Conservation (phyloP, 1,284 basidiomycete genomes). For the Entoloma clypeatum region DNA sequence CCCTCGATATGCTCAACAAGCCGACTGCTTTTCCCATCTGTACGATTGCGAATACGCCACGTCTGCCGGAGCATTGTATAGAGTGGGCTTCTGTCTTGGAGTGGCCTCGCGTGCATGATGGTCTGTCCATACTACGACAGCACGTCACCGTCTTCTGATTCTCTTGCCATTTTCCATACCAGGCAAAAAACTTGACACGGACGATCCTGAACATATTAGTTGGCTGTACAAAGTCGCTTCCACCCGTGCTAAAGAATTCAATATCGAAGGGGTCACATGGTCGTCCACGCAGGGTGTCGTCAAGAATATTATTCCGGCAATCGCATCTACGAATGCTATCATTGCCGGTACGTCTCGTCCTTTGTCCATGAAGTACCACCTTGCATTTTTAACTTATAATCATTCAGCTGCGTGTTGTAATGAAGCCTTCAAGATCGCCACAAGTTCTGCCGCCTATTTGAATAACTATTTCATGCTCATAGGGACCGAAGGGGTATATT, state of each 20-base stretch:
- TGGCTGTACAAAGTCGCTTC: conserved; percentile 88
- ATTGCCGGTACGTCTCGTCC: conserved; percentile 69
- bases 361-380: background rate
- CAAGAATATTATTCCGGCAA: conserved; percentile 99
- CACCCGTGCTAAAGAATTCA: conserved; percentile 85
- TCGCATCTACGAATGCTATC: conserved; percentile 95
- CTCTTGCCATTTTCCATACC: conserved; percentile 12
- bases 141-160: background rate
- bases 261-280: conserved; percentile 98
- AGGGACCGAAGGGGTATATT: conserved; percentile 95
- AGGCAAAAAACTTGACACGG: conserved; percentile 95
- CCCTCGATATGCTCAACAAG: conserved; percentile 97
- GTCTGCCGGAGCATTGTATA: conserved; percentile 98
- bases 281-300: conserved; percentile 97
- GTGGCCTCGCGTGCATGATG: conserved; percentile 91
- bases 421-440: conserved; percentile 99
- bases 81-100: conserved; percentile 99
- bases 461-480: conserved; percentile 99
- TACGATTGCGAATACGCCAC: conserved; percentile 98
- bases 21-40: conserved; percentile 98
- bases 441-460: conserved; percentile 88
- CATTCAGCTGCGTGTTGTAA: conserved; percentile 90
- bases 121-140: conserved; percentile 37
- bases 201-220: conserved; percentile 94
- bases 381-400: background rate